Conservation (phyloP, 805 yeast genomes). For the Cyberlindnera samutprakarnensis region DNA sequence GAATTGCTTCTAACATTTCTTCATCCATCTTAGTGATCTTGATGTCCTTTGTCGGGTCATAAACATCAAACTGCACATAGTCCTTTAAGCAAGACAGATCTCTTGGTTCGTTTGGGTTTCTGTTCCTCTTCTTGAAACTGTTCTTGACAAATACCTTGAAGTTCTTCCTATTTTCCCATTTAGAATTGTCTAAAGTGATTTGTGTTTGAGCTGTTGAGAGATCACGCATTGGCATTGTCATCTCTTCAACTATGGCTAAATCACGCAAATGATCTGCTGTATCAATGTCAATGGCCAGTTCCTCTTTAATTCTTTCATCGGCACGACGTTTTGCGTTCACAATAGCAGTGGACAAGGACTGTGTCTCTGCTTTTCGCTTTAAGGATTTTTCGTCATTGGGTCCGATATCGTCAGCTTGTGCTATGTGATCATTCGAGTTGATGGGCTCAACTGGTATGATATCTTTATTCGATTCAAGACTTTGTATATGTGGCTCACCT, state of each 20-base stretch:
- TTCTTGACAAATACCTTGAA: conserved; percentile 32
- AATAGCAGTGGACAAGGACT: conserved; percentile 14
- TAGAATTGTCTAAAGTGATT: conserved; percentile 2
- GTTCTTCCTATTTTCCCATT: conserved; percentile 29
- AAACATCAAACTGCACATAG: conserved; percentile 24
- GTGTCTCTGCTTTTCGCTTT: not conserved
- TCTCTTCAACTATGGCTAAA: conserved; percentile 29
- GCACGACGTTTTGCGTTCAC: conserved; percentile 15
- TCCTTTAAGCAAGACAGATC: conserved; percentile 26
- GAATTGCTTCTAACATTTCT: conserved; percentile 8
- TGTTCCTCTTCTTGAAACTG: conserved; percentile 8
- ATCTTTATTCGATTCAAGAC: no score
- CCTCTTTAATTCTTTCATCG: conserved; percentile 13
- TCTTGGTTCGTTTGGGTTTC: conserved; percentile 18
- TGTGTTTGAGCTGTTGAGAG: not conserved
- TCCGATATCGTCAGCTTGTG: not conserved
- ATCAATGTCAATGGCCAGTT: conserved; percentile 13
- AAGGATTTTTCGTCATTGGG: no score
- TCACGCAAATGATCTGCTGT: conserved; percentile 25
- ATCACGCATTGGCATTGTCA: conserved; percentile 15
- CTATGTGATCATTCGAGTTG: not conserved
- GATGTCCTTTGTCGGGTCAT: conserved; percentile 12
- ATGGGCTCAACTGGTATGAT: not conserved
- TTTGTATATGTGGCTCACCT: no score
- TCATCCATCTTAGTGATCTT: conserved; percentile 6